These are phyloP conservation scores for Verticillium zaregamsianum DNA, from an alignment of 2,329 filamentous ascomycete species.

Conservation along the genomic window DNA sequence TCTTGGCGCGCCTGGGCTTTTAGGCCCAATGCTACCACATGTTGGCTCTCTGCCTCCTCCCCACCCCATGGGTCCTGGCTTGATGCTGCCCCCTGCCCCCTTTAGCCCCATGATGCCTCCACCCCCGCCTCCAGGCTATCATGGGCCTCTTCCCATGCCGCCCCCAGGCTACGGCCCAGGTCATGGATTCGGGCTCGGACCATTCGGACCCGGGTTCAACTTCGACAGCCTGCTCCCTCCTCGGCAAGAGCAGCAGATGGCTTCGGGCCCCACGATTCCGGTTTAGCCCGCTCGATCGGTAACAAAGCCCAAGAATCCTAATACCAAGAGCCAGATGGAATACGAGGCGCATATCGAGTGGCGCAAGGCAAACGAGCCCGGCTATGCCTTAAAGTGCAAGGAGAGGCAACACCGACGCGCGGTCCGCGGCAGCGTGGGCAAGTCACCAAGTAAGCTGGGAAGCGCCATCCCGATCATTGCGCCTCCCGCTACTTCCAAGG, in stretches of 20 bases:
- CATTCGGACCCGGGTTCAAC: neutral
- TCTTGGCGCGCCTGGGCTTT: neutral
- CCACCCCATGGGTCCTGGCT: neutral
- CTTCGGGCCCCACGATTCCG: neutral
- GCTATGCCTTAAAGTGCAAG: conserved; percentile 42
- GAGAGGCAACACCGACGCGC: conserved; percentile 33
- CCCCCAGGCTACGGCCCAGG: neutral
- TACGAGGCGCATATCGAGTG: conserved; percentile 46
- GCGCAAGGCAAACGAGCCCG: conserved; percentile 43
- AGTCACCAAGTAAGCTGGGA: neutral
- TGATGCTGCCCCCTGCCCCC: neutral
- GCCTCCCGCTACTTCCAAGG: neutral
- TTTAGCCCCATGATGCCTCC: neutral
- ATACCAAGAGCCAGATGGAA: conserved; percentile 36
- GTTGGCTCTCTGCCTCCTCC: neutral
- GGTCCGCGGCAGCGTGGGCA: neutral
- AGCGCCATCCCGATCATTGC: neutral
- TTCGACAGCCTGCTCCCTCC: neutral
- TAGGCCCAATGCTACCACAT: neutral
- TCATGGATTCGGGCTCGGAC: neutral
- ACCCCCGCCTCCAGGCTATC: neutral
- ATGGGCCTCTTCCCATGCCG: neutral
- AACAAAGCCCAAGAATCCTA: conserved; percentile 35
- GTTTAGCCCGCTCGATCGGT: conserved; percentile 14
- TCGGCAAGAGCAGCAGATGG: neutral